Conservation (phyloP, 495 filamentous ascomycete species). For the Baudoinia panamericana region DNA sequence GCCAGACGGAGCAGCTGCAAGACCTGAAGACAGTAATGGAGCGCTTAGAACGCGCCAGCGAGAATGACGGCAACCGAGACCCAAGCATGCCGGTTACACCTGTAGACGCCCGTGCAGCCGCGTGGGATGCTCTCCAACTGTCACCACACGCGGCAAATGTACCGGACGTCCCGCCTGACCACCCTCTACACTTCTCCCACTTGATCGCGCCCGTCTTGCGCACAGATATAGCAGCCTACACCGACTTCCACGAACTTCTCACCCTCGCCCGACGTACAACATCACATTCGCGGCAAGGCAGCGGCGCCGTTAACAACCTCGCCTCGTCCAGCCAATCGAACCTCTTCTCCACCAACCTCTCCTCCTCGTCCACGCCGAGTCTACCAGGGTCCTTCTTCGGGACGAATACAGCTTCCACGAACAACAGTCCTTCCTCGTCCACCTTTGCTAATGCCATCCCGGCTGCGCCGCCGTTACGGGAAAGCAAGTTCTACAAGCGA, state of each 20-base stretch:
- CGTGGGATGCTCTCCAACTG: constrained; percentile 16
- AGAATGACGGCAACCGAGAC: constrained; percentile 47
- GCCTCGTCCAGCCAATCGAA: constrained; percentile 24
- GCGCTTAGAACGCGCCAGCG: constrained; percentile 49
- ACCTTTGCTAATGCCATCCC: constrained; percentile 21
- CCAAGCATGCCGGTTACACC: constrained; percentile 60
- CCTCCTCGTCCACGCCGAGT: constrained; percentile 32
- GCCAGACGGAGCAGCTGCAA: constrained; percentile 83
- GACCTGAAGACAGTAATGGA: constrained; percentile 89
- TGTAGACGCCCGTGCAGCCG: constrained; percentile 37
- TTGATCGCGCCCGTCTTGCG: constrained; percentile 71
- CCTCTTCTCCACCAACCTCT: constrained; percentile 22
- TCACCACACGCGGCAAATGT: background rate
- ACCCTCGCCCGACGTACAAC: constrained; percentile 47
- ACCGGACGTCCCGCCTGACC: constrained; percentile 53
- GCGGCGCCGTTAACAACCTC: constrained; percentile 30
- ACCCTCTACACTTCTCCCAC: constrained; percentile 73
- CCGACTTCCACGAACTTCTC: constrained; percentile 73
- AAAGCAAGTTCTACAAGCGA: constrained; percentile 88
- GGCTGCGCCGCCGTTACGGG: constrained; percentile 50
- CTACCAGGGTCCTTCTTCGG: constrained; percentile 27
- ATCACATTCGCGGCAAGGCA: constrained; percentile 55
- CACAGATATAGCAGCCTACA: constrained; percentile 64
- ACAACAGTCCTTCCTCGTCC: constrained; percentile 23
- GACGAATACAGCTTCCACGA: constrained; percentile 2